Percentiles rank a stretch among this genome's conserved stretches.
These are phyloP conservation scores for Anthostomella pinea DNA, from an alignment of 2,329 filamentous ascomycete species.

Conservation along the genomic window DNA sequence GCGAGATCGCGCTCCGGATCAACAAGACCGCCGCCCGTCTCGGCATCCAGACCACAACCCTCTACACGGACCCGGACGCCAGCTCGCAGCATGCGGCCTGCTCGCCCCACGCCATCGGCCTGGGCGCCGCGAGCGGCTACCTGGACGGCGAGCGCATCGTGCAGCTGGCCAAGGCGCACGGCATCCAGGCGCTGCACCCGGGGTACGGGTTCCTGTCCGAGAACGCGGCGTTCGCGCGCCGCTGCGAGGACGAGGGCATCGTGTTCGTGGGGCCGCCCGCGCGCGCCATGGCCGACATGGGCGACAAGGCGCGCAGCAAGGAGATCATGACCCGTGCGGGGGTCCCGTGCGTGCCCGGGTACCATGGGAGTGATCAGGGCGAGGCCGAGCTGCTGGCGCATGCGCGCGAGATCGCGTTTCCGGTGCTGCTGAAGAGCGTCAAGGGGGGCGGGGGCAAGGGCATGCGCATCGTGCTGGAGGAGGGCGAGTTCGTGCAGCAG, in stretches of 20 bases:
- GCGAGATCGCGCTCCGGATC: slow-evolving; percentile 94
- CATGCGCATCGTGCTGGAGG: slow-evolving; percentile 69
- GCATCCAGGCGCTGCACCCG: slow-evolving; percentile 89
- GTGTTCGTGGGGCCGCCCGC: slow-evolving; percentile 92
- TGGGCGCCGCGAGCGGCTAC: slow-evolving; percentile 82
- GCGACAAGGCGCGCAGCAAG: slow-evolving; percentile 70
- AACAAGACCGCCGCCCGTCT: slow-evolving; percentile 82
- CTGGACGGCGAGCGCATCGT: slow-evolving; percentile 94
- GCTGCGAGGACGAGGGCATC: slow-evolving; percentile 85
- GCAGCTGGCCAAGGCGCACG: slow-evolving; percentile 76
- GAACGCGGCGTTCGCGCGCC: slow-evolving; percentile 84
- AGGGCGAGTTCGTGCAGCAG: slow-evolving; percentile 67
- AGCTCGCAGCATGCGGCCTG: slow-evolving; percentile 83
- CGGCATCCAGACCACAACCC: slow-evolving; percentile 87
- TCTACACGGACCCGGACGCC: slow-evolving; percentile 92
- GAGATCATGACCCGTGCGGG: slow-evolving; percentile 96
- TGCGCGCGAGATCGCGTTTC: slow-evolving; percentile 67
- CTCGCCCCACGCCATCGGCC: slow-evolving; percentile 77
- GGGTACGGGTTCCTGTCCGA: slow-evolving; percentile 96
- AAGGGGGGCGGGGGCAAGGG: slow-evolving; percentile 82
- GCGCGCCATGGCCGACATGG: slow-evolving; percentile 72
- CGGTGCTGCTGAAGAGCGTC: slow-evolving; percentile 77
- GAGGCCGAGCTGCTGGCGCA: slow-evolving; percentile 58
- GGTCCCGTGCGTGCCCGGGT: slow-evolving; percentile 93
- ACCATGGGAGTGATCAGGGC: slow-evolving; percentile 84